These are phyloP conservation scores for Pichia sp. DNA, from an alignment of 1,139 yeast species.

Conservation along the genomic window DNA sequence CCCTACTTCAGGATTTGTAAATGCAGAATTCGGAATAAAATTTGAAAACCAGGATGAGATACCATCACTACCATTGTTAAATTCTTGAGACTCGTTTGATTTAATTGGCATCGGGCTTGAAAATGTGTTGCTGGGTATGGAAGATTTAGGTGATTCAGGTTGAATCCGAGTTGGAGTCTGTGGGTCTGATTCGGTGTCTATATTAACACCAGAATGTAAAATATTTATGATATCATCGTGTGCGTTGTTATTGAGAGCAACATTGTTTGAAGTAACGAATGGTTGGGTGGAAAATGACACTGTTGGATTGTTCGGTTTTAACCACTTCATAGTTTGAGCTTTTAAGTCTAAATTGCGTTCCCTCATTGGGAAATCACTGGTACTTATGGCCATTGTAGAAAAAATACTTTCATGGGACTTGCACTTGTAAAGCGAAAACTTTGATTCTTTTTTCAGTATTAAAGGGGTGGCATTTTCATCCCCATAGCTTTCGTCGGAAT, in stretches of 20 bases:
- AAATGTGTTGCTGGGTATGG: neutral
- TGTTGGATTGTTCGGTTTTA: constrained; percentile 25
- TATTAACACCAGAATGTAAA: constrained; percentile 14
- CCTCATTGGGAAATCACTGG: constrained; percentile 3
- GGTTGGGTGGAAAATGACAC: constrained; percentile 18
- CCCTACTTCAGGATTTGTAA: constrained; percentile 31
- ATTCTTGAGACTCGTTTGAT: neutral
- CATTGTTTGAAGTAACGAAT: neutral
- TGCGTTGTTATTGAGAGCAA: constrained; percentile 11
- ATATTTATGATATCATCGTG: constrained; percentile 17
- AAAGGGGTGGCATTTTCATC: constrained; percentile 23
- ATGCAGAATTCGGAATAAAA: constrained; percentile 29
- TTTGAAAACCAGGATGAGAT: constrained; percentile 27
- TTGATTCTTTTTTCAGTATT: constrained; percentile 20
- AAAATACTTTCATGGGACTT: constrained; percentile 39
- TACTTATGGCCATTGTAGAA: constrained; percentile 10
- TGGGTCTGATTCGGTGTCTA: constrained; percentile 7
- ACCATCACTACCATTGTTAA: constrained; percentile 5
- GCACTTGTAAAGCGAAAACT: constrained; percentile 30
- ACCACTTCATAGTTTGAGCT: constrained; percentile 32
- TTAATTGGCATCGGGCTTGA: constrained; percentile 7
- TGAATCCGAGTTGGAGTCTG: constrained; percentile 7
- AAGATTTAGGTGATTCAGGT: neutral
- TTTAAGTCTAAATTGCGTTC: constrained; percentile 22
- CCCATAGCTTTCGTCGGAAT: constrained; percentile 25